Evolutionary conservation across 352 stramenopile genomes (phyloP).

Genomic region (Pythium pyrilobum): DNA sequence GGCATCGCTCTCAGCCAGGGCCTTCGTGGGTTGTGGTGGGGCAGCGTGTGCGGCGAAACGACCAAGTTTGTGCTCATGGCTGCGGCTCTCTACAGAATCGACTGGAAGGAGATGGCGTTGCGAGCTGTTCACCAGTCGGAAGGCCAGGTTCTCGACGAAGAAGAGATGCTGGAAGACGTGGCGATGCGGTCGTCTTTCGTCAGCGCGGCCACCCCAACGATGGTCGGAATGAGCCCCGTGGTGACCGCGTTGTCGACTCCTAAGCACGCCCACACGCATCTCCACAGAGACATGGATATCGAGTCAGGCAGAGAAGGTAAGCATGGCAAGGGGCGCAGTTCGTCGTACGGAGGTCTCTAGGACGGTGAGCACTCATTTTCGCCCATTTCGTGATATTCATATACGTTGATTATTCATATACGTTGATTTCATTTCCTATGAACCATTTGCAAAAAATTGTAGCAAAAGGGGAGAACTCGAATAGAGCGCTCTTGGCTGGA

Average conservation of each 20-base stretch:
- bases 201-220: conserved; percentile 51
- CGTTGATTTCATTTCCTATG: conserved; percentile 3
- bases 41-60: conserved; percentile 59
- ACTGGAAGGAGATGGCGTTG: conserved; percentile 66
- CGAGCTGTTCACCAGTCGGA: conserved; percentile 64
- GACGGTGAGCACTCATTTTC: not conserved
- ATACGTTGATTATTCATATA: not conserved
- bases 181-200: conserved; percentile 51
- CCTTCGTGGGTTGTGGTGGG: conserved; percentile 69
- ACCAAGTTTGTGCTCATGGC: conserved; percentile 72
- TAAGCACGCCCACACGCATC: conserved; percentile 22
- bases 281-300: conserved; percentile 9
- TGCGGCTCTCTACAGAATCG: conserved; percentile 45
- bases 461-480: not conserved
- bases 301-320: not conserved
- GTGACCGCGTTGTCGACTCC: conserved; percentile 55
- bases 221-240: conserved; percentile 49
- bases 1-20: conserved; percentile 45
- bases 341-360: conserved; percentile 16
- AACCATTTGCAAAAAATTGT: conserved; percentile 1
- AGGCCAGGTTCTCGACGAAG: conserved; percentile 36
- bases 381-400: not conserved
- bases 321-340: conserved; percentile 4
- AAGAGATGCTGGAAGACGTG: conserved; percentile 64
- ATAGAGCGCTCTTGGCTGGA: not conserved